phyloP scores from a whole-genome alignment of 768 basidiomycete species.

The Boletus subparvulus region DNA sequence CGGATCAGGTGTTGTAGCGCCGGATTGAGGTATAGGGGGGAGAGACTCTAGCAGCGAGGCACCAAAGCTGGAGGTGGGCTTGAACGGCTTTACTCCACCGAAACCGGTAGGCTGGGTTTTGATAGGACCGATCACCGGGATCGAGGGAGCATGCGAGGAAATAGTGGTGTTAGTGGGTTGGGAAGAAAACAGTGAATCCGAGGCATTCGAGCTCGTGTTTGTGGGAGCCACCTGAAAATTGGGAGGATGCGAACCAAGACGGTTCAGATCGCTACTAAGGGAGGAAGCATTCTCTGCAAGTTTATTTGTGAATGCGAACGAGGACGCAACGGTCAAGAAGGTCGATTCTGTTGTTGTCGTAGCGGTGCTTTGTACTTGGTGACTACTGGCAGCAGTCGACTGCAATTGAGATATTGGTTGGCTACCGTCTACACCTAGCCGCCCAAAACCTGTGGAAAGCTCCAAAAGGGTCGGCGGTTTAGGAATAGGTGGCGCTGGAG shows the following conservation, averaged over 20 bases:
- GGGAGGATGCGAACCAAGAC: slow-evolving; percentile 20
- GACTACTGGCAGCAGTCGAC: slow-evolving; percentile 32
- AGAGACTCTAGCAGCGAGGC: slow-evolving; percentile 69
- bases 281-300: slow-evolving; percentile 21
- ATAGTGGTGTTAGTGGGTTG: slow-evolving; percentile 51
- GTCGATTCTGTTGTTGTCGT: slow-evolving; percentile 38
- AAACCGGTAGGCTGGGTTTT: slow-evolving; percentile 51
- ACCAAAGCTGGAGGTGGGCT: slow-evolving; percentile 79
- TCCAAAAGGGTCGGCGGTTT: slow-evolving; percentile 82
- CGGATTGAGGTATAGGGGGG: slow-evolving; percentile 69
- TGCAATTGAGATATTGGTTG: slow-evolving; percentile 33
- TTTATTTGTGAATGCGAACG: slow-evolving; percentile 53
- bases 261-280: slow-evolving; percentile 5
- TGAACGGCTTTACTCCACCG: slow-evolving; percentile 74
- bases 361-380: slow-evolving; percentile 26
- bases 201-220: slow-evolving; percentile 42
- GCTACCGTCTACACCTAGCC: slow-evolving; percentile 19
- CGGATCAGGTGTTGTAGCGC: slow-evolving; percentile 45
- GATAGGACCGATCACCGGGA: slow-evolving; percentile 32
- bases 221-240: slow-evolving; percentile 38
- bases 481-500: slow-evolving; percentile 62
- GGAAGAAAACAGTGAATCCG: slow-evolving; percentile 47
- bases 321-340: slow-evolving; percentile 71
- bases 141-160: slow-evolving; percentile 34
- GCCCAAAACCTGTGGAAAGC: slow-evolving; percentile 54